A percentile compares a stretch with the other conserved stretches of the same genome.
phyloP scores from a whole-genome alignment of 345 rosid genomes.

The Dipteronia sinensis region DNA sequence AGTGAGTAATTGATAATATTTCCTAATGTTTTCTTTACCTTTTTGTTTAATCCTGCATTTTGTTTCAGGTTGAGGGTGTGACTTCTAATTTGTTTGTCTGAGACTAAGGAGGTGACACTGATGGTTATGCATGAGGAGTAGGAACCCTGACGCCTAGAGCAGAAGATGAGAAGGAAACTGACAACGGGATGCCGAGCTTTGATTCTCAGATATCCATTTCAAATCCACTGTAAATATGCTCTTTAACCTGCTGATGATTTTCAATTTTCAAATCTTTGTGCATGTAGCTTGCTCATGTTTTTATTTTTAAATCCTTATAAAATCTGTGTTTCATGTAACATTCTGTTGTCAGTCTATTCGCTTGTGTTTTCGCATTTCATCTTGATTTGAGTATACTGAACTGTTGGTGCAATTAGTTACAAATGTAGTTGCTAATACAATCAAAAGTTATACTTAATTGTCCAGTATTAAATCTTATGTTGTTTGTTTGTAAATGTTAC shows the following conservation, averaged over 20 bases:
- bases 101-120: conserved; percentile 17
- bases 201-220: conserved; percentile 33
- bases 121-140: conserved; percentile 28
- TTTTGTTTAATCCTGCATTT: conserved; percentile 1
- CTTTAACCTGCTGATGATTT: conserved; percentile 5
- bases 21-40: too few species aligned
- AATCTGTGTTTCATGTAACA: neutral
- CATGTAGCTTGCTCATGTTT: neutral
- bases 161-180: conserved; percentile 41
- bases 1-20: too few species aligned
- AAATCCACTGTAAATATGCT: conserved; percentile 34
- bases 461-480: neutral
- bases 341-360: neutral
- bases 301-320: neutral
- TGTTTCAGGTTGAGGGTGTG: conserved; percentile 12
- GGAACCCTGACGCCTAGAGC: conserved; percentile 17
- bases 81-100: conserved; percentile 22
- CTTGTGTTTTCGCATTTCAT: neutral
- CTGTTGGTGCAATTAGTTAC: neutral
- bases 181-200: conserved; percentile 48
- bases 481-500: neutral
- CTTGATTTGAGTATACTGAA: neutral
- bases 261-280: conserved; percentile 3
- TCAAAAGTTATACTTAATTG: neutral
- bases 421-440: neutral